Base-by-base conservation (phyloP, 139 green algal genomes). In the Chlamydomonas urium region DNA sequence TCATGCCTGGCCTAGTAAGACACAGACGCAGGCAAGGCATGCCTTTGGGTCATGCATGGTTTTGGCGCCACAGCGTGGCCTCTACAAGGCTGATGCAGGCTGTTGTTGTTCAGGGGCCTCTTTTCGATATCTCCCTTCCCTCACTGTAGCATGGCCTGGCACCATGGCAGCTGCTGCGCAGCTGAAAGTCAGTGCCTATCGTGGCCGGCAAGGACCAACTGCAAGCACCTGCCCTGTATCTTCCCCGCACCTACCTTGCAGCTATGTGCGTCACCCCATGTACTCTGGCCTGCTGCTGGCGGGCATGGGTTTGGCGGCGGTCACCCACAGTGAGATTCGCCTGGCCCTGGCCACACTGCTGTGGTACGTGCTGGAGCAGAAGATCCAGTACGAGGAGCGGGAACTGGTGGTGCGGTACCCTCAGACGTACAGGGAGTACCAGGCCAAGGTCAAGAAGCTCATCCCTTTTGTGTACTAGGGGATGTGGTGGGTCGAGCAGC, bases 281-380 rank as follows among this genome's bases (percentile, higher is more conserved):
- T 88, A 88, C 58, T 77, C 71, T 47, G 83, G 83, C 6, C 72
- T 88, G 48, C 23, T 85, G 32, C 69, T 86, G 65, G 80, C 69
- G 2, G 66, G 67, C 0, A 33, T 79, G 24, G 83, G 83, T 2
- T 50, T 86, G 37, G 66, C 77, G 0, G 35, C 77, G 29, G 59
- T 79, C 2, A 76, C 67, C 0, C 72, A 75, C 32, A 81, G 75
- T 35, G 83, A 88, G 56, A 72, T 73, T 10, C 80, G 83, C 10
- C 65, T 88, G 42, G 77, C 66, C 0, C 47, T 86, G 24, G 63
- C 75, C 19, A 50, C 38, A 4, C 21, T 83, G 71, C 38, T 86
- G 34, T 82, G 69, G 65, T 57, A 77, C 8, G 42, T 88, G 0
- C 58, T 88, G 34, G 74, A 86, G 42, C 61, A 73, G 35, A 88